Evolutionary conservation across 148 eudicot genomes (phyloP).

Genomic region (Chenopodium album): DNA sequence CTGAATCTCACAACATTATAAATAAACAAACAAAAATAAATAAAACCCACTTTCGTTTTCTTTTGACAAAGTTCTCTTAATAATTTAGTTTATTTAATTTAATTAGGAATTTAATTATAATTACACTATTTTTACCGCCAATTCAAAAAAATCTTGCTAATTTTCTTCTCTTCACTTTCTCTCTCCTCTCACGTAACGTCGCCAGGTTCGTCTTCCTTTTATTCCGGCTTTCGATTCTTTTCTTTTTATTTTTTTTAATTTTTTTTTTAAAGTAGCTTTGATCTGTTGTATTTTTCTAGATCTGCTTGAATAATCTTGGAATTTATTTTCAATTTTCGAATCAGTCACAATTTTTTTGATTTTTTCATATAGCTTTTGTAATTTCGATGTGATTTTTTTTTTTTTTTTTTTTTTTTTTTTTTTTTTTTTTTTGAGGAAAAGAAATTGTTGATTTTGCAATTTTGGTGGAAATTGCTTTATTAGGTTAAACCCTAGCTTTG

Average conservation of each 20-base stretch:
- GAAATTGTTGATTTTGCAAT: background rate
- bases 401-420: background rate
- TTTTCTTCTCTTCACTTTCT: background rate
- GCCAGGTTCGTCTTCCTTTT: constrained; percentile 20
- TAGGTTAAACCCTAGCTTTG: background rate
- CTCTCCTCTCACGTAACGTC: constrained; percentile 17
- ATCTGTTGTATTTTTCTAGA: constrained; percentile 13
- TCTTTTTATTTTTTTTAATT: background rate
- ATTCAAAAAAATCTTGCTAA: background rate
- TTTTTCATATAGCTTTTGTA: background rate
- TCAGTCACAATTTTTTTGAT: background rate
- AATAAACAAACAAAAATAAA: too few species aligned
- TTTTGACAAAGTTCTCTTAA: constrained; percentile 13
- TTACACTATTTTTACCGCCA: constrained; percentile 22
- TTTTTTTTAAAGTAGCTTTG: background rate
- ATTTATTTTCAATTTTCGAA: background rate
- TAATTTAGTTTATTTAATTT: too few species aligned
- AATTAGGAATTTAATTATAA: too few species aligned
- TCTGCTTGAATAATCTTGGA: background rate
- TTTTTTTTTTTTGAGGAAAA: background rate
- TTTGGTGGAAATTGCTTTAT: background rate
- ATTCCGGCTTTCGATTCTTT: background rate
- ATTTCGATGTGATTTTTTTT: background rate
- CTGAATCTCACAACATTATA: background rate
- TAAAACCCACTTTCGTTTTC: constrained; percentile 3